Evolutionary conservation across 169 alveolate species (phyloP).

Genomic region (Theileria parva): DNA sequence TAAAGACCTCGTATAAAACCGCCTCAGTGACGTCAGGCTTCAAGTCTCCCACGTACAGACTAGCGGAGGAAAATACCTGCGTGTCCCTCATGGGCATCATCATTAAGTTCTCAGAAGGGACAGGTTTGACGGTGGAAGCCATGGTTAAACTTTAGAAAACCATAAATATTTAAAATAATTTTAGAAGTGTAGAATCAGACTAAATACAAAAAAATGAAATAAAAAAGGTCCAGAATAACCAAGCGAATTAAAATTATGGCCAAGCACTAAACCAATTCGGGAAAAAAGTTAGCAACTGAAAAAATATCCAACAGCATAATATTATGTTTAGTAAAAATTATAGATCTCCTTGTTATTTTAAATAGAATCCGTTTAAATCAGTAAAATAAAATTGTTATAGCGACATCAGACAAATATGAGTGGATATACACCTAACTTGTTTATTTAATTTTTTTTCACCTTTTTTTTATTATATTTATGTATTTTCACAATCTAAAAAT

Average conservation of each 20-base stretch:
- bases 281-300: not conserved
- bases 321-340: not conserved
- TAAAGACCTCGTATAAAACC: constrained; percentile 89
- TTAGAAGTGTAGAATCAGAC: not conserved
- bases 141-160: not conserved
- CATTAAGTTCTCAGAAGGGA: not conserved
- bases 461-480: constrained; percentile 2
- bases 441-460: constrained; percentile 22
- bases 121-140: constrained; percentile 16
- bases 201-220: too few species aligned
- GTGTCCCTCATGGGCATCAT: constrained; percentile 31
- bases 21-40: constrained; percentile 92
- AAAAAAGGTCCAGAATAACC: not conserved
- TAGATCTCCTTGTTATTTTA: not conserved
- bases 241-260: not conserved
- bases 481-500: not conserved
- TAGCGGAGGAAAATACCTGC: constrained; percentile 78
- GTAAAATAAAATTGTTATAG: not conserved
- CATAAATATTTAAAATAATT: not conserved
- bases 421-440: constrained; percentile 17
- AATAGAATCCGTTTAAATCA: not conserved
- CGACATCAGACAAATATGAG: constrained; percentile 13
- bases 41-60: constrained; percentile 91
- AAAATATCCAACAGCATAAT: not conserved
- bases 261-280: not conserved